Evolutionary conservation across 305 asterid genomes (phyloP), one percentile per base, ranked within the genome.

Genomic region (Fraxinus floribunda): DNA sequence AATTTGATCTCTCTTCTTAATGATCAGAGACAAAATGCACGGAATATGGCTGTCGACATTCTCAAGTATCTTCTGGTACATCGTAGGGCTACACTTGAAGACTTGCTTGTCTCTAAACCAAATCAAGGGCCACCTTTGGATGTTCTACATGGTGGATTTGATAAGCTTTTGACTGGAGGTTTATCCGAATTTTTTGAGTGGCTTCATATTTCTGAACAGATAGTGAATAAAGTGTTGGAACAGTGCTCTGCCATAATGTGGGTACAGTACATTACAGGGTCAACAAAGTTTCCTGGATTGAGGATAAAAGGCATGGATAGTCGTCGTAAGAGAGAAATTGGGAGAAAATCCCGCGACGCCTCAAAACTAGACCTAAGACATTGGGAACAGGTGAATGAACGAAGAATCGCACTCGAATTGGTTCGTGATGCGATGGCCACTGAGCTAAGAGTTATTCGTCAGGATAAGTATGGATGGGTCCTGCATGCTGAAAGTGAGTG

Each of bases 401-500:
- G 99, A 39, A 92, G 99, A 85, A 88, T 95, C 41, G 99, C 98
- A 24, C 97, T 97, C 83, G 99, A 97, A 87, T 78, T 95, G 89
- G 97, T 97, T 88, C 97, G 99, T 44, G 98, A 97, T 92, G 94
- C 95, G 83, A 91, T 97, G 97, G 92, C 98, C 77, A 97, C 99
- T 13, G 98, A 93, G 87, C 87, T 97, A 82, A 95, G 99, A 88
- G 98, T 95, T 78, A 88, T 97, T 79, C 98, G 99, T 77, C 99
- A 95, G 89, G 99, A 97, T 88, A 97, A 97, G 87, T 97, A 97
- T 87, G 99, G 99, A 78, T 97, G 98, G 98, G 98, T 97, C 84
- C 98, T 97, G 83, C 98, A 97, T 82, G 99, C 99, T 79, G 99
- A 97, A 86, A 94, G 98, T 80, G 98, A 95, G 88, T 97, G 99